phyloP scores from a whole-genome alignment of 768 basidiomycete species.

The Mycena galericulata region DNA sequence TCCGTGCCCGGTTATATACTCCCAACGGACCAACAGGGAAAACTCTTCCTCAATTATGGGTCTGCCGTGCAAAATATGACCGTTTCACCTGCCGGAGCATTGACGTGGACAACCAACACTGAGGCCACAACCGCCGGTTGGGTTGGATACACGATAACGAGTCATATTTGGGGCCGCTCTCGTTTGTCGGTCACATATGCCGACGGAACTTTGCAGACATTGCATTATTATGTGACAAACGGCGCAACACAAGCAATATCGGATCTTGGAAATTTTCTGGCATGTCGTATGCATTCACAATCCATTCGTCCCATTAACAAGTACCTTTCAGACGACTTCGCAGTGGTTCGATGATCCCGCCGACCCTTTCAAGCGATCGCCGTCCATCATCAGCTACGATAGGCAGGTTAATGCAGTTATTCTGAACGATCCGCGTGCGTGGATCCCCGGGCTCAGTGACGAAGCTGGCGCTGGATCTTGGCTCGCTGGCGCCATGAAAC shows the following conservation, averaged over 20 bases:
- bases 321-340: slow-evolving; percentile 49
- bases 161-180: slow-evolving; percentile 59
- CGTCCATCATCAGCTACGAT: slow-evolving; percentile 55
- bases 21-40: slow-evolving; percentile 59
- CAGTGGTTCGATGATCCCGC: slow-evolving; percentile 64
- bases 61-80: slow-evolving; percentile 55
- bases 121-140: slow-evolving; percentile 56
- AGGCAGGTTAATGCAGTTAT: slow-evolving; percentile 59
- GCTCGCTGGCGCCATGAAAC: slow-evolving; percentile 68
- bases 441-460: slow-evolving; percentile 70
- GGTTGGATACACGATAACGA: slow-evolving; percentile 62
- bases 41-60: slow-evolving; percentile 62
- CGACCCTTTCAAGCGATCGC: slow-evolving; percentile 58
- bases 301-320: background rate
- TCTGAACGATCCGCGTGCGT: slow-evolving; percentile 63
- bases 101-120: slow-evolving; percentile 57
- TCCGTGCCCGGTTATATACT: slow-evolving; percentile 67
- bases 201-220: slow-evolving; percentile 64
- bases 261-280: slow-evolving; percentile 64
- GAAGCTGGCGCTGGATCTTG: slow-evolving; percentile 72
- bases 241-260: slow-evolving; percentile 57
- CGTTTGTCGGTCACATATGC: slow-evolving; percentile 61
- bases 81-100: slow-evolving; percentile 60
- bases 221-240: slow-evolving; percentile 65
- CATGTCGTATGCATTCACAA: background rate